Conservation (phyloP, 2,329 filamentous ascomycete genomes). For the Dothistroma pini region DNA sequence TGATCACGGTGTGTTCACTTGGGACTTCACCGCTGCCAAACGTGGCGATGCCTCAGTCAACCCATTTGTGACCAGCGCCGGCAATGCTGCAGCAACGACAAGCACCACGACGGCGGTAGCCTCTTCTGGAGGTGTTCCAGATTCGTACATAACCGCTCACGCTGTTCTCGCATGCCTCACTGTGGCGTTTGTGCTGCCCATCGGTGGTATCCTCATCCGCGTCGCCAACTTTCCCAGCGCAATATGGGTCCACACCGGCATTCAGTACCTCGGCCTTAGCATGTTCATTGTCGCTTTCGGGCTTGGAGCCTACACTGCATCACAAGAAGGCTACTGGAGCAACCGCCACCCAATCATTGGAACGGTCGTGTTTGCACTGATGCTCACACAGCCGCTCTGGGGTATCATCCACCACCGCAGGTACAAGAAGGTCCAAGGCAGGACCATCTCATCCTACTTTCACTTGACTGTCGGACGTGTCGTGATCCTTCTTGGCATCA, state of each 20-base stretch:
- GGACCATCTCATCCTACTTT: constrained; percentile 46
- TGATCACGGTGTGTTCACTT: constrained; percentile 39
- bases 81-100: constrained; percentile 3
- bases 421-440: constrained; percentile 37
- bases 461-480: constrained; percentile 31
- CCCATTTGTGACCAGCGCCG: constrained; percentile 36
- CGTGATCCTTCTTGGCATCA: constrained; percentile 50
- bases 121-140: constrained; percentile 6
- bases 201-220: constrained; percentile 45
- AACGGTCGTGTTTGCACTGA: constrained; percentile 46
- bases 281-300: constrained; percentile 50
- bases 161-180: constrained; percentile 44
- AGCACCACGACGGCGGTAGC: constrained; percentile 5
- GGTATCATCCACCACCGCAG: constrained; percentile 52
- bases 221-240: constrained; percentile 43
- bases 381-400: constrained; percentile 55
- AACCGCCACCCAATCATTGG: constrained; percentile 53
- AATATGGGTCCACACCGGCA: constrained; percentile 43
- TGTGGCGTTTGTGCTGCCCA: constrained; percentile 45
- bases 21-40: constrained; percentile 49
- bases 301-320: constrained; percentile 42
- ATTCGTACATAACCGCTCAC: constrained; percentile 37
- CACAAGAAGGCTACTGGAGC: constrained; percentile 34
- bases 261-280: constrained; percentile 49
- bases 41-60: constrained; percentile 46